Percentiles rank a stretch among this genome's conserved stretches.
phyloP scores from a whole-genome alignment of 2,329 filamentous ascomycete species.

The Pezicula neosporulosa region DNA sequence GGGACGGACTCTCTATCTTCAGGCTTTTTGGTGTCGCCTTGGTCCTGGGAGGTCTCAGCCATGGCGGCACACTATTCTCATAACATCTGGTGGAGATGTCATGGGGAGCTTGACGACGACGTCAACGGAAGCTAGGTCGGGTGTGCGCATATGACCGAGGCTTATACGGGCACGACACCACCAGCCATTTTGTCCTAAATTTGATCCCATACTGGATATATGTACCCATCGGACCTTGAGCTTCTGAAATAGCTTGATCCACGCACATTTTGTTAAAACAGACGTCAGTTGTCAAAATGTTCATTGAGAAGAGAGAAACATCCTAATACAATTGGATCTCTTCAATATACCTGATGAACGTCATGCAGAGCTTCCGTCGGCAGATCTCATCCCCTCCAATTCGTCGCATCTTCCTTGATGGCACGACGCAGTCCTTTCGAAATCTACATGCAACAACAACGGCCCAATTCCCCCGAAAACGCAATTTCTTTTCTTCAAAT shows the following conservation, averaged over 20 bases:
- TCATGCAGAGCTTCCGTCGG: slow-evolving; percentile 21
- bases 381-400: slow-evolving; percentile 11
- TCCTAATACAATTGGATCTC: background rate
- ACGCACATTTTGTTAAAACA: background rate
- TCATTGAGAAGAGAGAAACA: background rate
- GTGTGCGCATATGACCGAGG: background rate
- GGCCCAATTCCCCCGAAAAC: slow-evolving; percentile 43
- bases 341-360: background rate
- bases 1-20: slow-evolving; percentile 16
- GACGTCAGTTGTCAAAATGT: background rate
- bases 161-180: background rate
- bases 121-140: slow-evolving; percentile 22
- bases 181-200: background rate
- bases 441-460: slow-evolving; percentile 44
- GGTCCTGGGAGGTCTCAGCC: slow-evolving; percentile 26
- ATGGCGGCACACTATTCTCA: slow-evolving; percentile 24
- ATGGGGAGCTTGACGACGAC: slow-evolving; percentile 16
- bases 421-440: slow-evolving; percentile 23
- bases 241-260: too few relatives aligned
- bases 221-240: too few relatives aligned
- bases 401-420: slow-evolving; percentile 14
- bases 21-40: slow-evolving; percentile 19
- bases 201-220: background rate
- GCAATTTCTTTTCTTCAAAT: slow-evolving; percentile 65
- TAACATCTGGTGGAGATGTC: slow-evolving; percentile 27